Evolutionary conservation across 1,139 yeast species (phyloP).

Genomic region (Meyerozyma guilliermondii): DNA sequence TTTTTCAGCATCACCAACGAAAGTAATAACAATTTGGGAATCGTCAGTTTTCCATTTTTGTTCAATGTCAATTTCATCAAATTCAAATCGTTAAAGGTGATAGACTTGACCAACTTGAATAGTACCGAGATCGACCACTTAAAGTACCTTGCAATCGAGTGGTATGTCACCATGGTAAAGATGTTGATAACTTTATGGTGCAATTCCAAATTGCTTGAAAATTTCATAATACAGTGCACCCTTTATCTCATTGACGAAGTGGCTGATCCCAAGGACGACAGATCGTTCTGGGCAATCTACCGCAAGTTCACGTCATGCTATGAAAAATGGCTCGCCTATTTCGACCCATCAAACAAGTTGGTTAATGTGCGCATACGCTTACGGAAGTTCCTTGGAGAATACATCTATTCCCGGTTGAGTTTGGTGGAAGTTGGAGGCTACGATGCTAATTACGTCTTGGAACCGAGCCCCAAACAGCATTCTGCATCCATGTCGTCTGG

Average conservation of each 20-base stretch:
- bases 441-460: not conserved
- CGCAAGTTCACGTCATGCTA: not conserved
- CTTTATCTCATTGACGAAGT: not conserved
- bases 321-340: not conserved
- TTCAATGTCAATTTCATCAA: conserved; percentile 29
- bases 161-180: conserved; percentile 37
- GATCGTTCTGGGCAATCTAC: conserved; percentile 1
- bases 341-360: not conserved
- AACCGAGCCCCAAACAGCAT: not conserved
- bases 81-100: conserved; percentile 6
- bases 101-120: conserved; percentile 10
- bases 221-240: not conserved
- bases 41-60: conserved; percentile 41
- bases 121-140: conserved; percentile 11
- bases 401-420: not conserved
- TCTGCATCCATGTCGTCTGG: not conserved
- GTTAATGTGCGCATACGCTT: not conserved
- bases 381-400: not conserved
- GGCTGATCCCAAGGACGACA: not conserved
- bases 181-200: conserved; percentile 15
- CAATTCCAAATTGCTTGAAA: not conserved
- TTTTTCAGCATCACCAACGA: conserved; percentile 18
- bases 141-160: conserved; percentile 25
- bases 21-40: conserved; percentile 18
- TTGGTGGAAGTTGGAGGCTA: not conserved